phyloP scores from a whole-genome alignment of 2,329 filamentous ascomycete species.

The Fusarium ambrosium region DNA sequence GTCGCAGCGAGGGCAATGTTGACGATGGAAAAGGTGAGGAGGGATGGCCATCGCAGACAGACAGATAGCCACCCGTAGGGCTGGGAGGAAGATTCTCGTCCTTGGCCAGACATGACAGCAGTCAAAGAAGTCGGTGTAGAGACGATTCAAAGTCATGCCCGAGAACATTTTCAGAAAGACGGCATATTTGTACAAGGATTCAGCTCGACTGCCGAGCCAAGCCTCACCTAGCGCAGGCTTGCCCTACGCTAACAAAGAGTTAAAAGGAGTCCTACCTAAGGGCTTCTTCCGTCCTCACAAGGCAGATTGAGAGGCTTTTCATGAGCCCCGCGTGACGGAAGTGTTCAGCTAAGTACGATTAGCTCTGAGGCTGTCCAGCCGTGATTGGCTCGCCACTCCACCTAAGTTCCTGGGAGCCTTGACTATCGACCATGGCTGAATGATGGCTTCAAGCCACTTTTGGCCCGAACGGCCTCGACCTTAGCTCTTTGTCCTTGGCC shows the following conservation, averaged over 20 bases:
- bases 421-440: not conserved
- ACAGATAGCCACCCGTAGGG: slow-evolving; percentile 25
- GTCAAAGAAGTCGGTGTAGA: not conserved
- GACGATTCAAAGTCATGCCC: not conserved
- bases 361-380: not conserved
- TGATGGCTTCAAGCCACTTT: slow-evolving; percentile 12
- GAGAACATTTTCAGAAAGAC: not conserved
- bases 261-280: not conserved
- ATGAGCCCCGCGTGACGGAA: not conserved
- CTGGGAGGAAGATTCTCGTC: not conserved
- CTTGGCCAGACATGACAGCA: slow-evolving; percentile 4
- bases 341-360: not conserved
- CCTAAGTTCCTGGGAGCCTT: not conserved
- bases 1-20: slow-evolving; percentile 16
- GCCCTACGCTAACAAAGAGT: not conserved
- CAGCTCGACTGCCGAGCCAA: not conserved
- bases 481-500: not conserved
- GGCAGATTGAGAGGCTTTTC: not conserved
- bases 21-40: slow-evolving; percentile 13
- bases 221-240: not conserved
- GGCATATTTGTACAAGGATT: not conserved
- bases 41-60: slow-evolving; percentile 23
- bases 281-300: not conserved
- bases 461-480: slow-evolving; percentile 3
- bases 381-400: slow-evolving; percentile 1